Evolutionary conservation across 345 rosid species (phyloP).

Genomic region (Camelina hispida): DNA sequence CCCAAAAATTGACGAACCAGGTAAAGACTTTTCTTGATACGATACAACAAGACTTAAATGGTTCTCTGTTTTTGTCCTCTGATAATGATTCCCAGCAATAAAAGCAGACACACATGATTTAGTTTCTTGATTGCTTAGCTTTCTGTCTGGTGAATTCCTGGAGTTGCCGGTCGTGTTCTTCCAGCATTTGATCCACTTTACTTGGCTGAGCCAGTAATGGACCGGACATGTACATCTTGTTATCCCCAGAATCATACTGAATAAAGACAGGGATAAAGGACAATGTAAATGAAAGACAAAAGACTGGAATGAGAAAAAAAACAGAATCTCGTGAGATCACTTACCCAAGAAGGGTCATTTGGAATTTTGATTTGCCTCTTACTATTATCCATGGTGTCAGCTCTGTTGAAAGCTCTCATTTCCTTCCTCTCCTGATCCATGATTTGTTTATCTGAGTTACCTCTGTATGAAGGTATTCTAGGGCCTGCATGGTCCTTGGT

Average conservation of each 20-base stretch:
- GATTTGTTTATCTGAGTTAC: slow-evolving; percentile 25
- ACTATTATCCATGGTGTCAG: slow-evolving; percentile 43
- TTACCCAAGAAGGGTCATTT: slow-evolving; percentile 45
- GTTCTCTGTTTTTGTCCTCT: slow-evolving; percentile 1
- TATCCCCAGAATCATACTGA: slow-evolving; percentile 62
- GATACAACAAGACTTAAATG: slow-evolving; percentile 24
- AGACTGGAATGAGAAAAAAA: slow-evolving; percentile 1
- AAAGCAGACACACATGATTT: slow-evolving; percentile 4
- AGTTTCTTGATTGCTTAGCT: slow-evolving; percentile 38
- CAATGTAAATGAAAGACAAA: not conserved
- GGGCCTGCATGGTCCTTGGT: slow-evolving; percentile 35
- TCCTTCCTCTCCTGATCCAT: slow-evolving; percentile 32
- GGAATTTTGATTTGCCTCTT: slow-evolving; percentile 41
- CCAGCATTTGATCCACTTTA: slow-evolving; percentile 88
- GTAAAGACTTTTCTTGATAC: slow-evolving; percentile 28
- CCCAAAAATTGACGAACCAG: slow-evolving; percentile 36
- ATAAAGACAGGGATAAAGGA: not conserved
- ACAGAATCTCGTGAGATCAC: slow-evolving; percentile 20
- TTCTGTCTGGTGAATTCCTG: slow-evolving; percentile 65
- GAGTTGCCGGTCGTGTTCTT: slow-evolving; percentile 77
- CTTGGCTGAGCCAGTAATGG: slow-evolving; percentile 73
- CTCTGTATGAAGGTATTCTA: slow-evolving; percentile 32
- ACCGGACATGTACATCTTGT: slow-evolving; percentile 89
- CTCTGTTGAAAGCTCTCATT: slow-evolving; percentile 39
- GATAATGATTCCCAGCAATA: not conserved